These are phyloP conservation scores for Thraustochytrium striatum DNA, from an alignment of 352 stramenopile species.

Conservation along the genomic window DNA sequence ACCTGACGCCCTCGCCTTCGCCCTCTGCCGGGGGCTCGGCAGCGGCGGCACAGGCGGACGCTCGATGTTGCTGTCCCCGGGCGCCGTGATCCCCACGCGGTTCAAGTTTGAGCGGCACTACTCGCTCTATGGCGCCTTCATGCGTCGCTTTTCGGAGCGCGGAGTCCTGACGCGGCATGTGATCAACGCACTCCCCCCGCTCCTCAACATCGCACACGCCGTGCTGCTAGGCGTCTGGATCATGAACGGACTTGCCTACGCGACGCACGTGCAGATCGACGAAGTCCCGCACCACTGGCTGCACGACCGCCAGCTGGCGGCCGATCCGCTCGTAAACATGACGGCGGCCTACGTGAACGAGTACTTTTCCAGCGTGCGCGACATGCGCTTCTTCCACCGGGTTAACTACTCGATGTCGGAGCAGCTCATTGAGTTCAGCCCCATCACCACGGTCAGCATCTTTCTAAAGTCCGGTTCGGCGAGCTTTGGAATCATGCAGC, in stretches of 20 bases:
- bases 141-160: not conserved
- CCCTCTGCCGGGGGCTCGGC: not conserved
- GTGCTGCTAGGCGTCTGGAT: slow-evolving; percentile 3
- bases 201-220: slow-evolving; percentile 1
- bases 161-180: not conserved
- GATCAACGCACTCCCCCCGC: slow-evolving; percentile 9
- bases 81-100: not conserved
- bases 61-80: not conserved
- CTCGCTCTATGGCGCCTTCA: slow-evolving; percentile 5
- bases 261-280: not conserved
- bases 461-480: not conserved
- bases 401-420: not conserved
- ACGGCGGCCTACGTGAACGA: not conserved
- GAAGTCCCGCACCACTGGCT: not conserved
- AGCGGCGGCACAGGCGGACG: no score
- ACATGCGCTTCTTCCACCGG: not conserved
- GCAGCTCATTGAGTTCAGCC: slow-evolving; percentile 21
- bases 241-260: not conserved
- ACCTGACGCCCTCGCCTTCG: not conserved
- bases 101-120: slow-evolving; percentile 22
- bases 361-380: not conserved
- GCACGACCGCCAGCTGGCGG: not conserved
- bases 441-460: slow-evolving; percentile 2
- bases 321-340: no score
- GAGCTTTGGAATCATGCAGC: not conserved